These are phyloP conservation scores for Fusarium sp. DNA, from an alignment of 2,329 filamentous ascomycete genomes.

Conservation along the genomic window DNA sequence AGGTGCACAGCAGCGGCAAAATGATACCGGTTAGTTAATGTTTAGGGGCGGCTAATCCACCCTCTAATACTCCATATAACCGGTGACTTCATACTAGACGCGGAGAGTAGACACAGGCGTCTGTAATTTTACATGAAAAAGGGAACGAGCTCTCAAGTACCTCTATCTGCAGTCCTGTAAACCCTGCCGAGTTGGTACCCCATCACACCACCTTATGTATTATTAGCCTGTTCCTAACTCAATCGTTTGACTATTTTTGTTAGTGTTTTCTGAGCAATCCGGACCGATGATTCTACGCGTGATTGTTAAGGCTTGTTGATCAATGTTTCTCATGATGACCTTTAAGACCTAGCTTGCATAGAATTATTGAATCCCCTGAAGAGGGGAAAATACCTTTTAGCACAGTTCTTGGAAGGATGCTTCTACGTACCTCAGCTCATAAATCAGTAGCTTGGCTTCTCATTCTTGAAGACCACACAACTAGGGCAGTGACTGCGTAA, in stretches of 20 bases:
- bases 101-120: background rate
- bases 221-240: background rate
- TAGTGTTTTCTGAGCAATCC: background rate
- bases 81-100: background rate
- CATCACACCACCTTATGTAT: too few species aligned
- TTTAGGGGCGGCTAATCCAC: too few species aligned
- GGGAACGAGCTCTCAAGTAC: background rate
- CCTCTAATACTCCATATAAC: background rate
- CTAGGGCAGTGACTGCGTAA: background rate
- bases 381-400: background rate
- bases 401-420: too few species aligned
- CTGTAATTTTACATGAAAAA: too few species aligned
- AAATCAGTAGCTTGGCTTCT: too few species aligned
- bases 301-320: background rate
- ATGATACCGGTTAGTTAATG: background rate
- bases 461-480: background rate
- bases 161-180: background rate
- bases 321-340: background rate
- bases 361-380: background rate
- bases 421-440: background rate
- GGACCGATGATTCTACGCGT: accelerated
- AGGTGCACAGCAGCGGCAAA: background rate
- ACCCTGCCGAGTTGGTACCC: background rate
- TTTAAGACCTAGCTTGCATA: background rate
- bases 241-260: accelerated